These are phyloP conservation scores for Acanthamoeba divionensis DNA, from an alignment of 208 protist species.

Conservation along the genomic window DNA sequence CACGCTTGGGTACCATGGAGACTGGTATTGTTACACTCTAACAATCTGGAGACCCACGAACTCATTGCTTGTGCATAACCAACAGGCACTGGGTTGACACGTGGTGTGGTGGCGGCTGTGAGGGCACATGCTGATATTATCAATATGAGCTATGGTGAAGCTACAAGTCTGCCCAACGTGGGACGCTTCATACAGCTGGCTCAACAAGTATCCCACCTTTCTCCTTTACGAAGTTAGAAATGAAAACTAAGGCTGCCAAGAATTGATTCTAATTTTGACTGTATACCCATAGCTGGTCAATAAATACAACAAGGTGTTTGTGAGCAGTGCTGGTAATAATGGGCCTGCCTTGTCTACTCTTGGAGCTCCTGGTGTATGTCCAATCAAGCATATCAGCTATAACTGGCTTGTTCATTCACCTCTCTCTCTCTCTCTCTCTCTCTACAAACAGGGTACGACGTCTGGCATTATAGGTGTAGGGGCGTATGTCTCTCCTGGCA, in stretches of 20 bases:
- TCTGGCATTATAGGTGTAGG: slow-evolving; percentile 67
- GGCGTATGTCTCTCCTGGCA: slow-evolving; percentile 57
- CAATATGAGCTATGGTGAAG: slow-evolving; percentile 80
- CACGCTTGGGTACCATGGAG: slow-evolving; percentile 66
- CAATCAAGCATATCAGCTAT: neutral
- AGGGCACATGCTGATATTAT: slow-evolving; percentile 68
- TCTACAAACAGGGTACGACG: slow-evolving; percentile 44
- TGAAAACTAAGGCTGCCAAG: too few relatives aligned
- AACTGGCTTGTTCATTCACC: neutral
- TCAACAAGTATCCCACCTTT: slow-evolving; percentile 18
- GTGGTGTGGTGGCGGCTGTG: slow-evolving; percentile 60
- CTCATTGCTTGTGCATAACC: neutral
- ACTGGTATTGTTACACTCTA: slow-evolving; percentile 30
- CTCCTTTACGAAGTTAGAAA: too few relatives aligned
- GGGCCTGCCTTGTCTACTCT: slow-evolving; percentile 72
- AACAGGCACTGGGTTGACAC: slow-evolving; percentile 57
- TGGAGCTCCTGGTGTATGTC: slow-evolving; percentile 60
- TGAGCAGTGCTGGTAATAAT: slow-evolving; percentile 76
- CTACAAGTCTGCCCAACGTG: slow-evolving; percentile 32
- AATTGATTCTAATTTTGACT: too few relatives aligned
- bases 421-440: neutral
- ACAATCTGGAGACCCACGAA: neutral
- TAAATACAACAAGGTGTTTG: slow-evolving; percentile 68
- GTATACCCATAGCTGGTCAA: too few relatives aligned
- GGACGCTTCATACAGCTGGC: slow-evolving; percentile 65